These are phyloP conservation scores for Iris pallida DNA, from an alignment of 116 monocot species.

Conservation along the genomic window DNA sequence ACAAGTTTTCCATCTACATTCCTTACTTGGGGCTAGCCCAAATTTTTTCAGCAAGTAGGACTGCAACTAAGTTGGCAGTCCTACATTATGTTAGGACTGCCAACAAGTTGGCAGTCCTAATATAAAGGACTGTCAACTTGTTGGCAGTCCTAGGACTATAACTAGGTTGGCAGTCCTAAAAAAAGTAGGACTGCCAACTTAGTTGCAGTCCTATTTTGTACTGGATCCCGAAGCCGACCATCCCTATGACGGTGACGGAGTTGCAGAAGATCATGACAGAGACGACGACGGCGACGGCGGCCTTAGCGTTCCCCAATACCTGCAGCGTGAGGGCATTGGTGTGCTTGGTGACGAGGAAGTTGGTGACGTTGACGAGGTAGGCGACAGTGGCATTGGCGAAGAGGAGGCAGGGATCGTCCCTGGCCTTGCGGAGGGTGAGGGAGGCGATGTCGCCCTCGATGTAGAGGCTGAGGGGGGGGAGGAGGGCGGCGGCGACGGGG, in stretches of 20 bases:
- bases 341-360: slow-evolving; percentile 91
- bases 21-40: too few species aligned
- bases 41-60: too few species aligned
- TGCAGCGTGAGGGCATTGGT: slow-evolving; percentile 88
- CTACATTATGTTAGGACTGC: too few species aligned
- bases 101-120: too few species aligned
- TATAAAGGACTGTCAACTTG: too few species aligned
- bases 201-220: too few species aligned
- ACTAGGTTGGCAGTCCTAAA: too few species aligned
- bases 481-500: slow-evolving; percentile 61
- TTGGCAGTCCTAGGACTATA: too few species aligned
- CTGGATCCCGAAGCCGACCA: slow-evolving; percentile 74
- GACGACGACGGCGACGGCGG: slow-evolving; percentile 80
- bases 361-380: slow-evolving; percentile 81
- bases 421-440: slow-evolving; percentile 29
- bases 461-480: slow-evolving; percentile 57
- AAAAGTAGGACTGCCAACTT: too few species aligned
- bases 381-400: slow-evolving; percentile 81
- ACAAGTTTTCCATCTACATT: too few species aligned
- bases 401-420: slow-evolving; percentile 46
- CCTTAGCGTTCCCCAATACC: slow-evolving; percentile 93
- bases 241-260: slow-evolving; percentile 78
- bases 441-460: slow-evolving; percentile 48
- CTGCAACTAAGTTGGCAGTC: too few species aligned
- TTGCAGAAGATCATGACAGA: slow-evolving; percentile 86